Evolutionary conservation across 2,329 filamentous ascomycete genomes (phyloP).

Genomic region (Aspergillus carbonarius): DNA sequence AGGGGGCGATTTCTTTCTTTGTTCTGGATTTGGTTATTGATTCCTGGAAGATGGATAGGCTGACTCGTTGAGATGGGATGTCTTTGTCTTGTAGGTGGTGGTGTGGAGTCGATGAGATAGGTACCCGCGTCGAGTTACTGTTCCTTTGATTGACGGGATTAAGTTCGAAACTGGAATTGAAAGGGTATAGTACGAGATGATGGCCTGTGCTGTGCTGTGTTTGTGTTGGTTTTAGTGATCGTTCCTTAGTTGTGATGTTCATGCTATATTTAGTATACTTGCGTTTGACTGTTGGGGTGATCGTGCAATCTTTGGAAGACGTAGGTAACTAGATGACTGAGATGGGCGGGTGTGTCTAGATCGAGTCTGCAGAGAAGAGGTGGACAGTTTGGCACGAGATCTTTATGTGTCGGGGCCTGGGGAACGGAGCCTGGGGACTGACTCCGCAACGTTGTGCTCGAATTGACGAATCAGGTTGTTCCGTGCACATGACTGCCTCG

Average conservation of each 20-base stretch:
- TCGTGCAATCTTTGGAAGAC: neutral
- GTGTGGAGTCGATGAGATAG: neutral
- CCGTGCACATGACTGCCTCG: neutral
- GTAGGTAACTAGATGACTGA: neutral
- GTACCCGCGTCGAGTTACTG: neutral
- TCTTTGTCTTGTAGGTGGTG: neutral
- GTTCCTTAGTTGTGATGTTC: neutral
- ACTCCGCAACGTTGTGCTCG: slow-evolving; percentile 6
- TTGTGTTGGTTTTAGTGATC: neutral
- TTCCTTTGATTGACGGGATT: neutral
- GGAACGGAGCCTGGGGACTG: neutral
- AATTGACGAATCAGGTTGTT: slow-evolving; percentile 10
- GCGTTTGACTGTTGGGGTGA: neutral
- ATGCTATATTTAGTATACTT: neutral
- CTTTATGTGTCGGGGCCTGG: neutral
- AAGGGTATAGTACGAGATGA: neutral
- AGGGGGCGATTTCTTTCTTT: neutral
- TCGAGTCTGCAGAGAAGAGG: slow-evolving; percentile 17
- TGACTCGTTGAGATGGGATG: neutral
- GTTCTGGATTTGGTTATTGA: neutral
- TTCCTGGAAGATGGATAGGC: neutral
- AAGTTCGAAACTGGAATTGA: neutral
- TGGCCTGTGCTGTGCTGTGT: neutral
- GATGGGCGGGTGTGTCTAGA: slow-evolving; percentile 13
- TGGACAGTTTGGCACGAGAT: neutral